phyloP scores from a whole-genome alignment of 1,284 basidiomycete species.

The Tilletia horrida region DNA sequence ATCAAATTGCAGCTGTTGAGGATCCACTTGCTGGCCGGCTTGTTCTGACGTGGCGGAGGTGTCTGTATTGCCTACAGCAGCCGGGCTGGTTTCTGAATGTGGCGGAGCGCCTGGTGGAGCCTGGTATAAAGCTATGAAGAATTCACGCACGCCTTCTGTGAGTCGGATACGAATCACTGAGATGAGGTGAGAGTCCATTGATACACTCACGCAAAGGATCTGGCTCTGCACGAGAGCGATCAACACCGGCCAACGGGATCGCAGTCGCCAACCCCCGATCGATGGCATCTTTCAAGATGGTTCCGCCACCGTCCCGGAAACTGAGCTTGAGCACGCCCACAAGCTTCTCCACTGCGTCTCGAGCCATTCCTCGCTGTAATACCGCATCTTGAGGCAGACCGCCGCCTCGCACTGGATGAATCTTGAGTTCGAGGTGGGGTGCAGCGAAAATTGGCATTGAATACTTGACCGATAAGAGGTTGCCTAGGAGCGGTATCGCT shows the following conservation, averaged over 20 bases:
- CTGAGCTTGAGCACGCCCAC: slow-evolving; percentile 41
- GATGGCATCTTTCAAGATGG: slow-evolving; percentile 38
- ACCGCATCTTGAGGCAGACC: slow-evolving; percentile 32
- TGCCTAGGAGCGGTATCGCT: slow-evolving; percentile 33
- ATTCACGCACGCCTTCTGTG: too few species aligned
- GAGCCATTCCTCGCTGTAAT: background rate
- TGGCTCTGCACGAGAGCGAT: slow-evolving; percentile 26
- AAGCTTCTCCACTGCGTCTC: slow-evolving; percentile 23
- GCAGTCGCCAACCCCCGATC: slow-evolving; percentile 18
- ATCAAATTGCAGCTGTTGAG: too few species aligned
- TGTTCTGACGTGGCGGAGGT: too few species aligned
- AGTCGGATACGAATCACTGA: too few species aligned
- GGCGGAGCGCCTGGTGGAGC: too few species aligned
- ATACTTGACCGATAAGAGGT: slow-evolving; percentile 35
- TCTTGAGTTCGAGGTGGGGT: slow-evolving; percentile 37
- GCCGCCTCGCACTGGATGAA: slow-evolving; percentile 39
- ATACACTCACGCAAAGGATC: slow-evolving; percentile 38
- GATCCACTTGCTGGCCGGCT: too few species aligned
- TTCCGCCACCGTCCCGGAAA: slow-evolving; percentile 40
- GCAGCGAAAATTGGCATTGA: slow-evolving; percentile 43
- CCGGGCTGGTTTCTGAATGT: too few species aligned
- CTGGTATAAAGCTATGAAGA: too few species aligned
- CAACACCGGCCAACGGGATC: slow-evolving; percentile 8
- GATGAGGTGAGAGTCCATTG: too few species aligned
- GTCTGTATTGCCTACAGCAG: too few species aligned